These are phyloP conservation scores for Paecilomyces fulvus DNA, from an alignment of 2,329 filamentous ascomycete genomes.

Conservation along the genomic window DNA sequence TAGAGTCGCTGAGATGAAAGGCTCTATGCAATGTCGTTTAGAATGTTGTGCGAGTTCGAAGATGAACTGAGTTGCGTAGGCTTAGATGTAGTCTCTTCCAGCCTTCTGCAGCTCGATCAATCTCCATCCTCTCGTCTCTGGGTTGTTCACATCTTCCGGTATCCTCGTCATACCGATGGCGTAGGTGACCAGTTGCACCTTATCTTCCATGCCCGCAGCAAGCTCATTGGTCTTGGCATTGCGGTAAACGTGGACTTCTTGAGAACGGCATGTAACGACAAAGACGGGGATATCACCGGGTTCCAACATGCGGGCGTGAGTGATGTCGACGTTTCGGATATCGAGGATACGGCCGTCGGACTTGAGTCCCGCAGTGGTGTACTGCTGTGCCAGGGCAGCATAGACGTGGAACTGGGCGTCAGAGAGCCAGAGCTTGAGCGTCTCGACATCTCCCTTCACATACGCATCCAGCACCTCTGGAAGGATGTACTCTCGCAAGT, in stretches of 20 bases:
- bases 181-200: slow-evolving; percentile 95
- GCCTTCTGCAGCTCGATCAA: slow-evolving; percentile 99
- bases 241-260: slow-evolving; percentile 95
- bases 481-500: slow-evolving; percentile 95
- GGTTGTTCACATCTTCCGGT: slow-evolving; percentile 92
- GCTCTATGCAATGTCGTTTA: background rate
- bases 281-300: slow-evolving; percentile 66
- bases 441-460: slow-evolving; percentile 88
- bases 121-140: slow-evolving; percentile 92
- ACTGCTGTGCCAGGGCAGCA: slow-evolving; percentile 92
- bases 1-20: background rate
- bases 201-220: slow-evolving; percentile 96
- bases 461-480: slow-evolving; percentile 97
- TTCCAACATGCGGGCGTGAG: slow-evolving; percentile 39
- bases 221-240: slow-evolving; percentile 84
- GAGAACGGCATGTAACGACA: slow-evolving; percentile 90
- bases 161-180: slow-evolving; percentile 92
- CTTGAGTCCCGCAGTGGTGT: slow-evolving; percentile 84
- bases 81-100: slow-evolving; percentile 76
- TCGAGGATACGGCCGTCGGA: slow-evolving; percentile 93
- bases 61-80: background rate
- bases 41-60: background rate
- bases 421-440: slow-evolving; percentile 88
- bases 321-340: slow-evolving; percentile 81
- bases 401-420: slow-evolving; percentile 96